Evolutionary conservation across 2,329 filamentous ascomycete species (phyloP), one percentile per base, ranked within the genome.

Genomic region (Nemania sp.): DNA sequence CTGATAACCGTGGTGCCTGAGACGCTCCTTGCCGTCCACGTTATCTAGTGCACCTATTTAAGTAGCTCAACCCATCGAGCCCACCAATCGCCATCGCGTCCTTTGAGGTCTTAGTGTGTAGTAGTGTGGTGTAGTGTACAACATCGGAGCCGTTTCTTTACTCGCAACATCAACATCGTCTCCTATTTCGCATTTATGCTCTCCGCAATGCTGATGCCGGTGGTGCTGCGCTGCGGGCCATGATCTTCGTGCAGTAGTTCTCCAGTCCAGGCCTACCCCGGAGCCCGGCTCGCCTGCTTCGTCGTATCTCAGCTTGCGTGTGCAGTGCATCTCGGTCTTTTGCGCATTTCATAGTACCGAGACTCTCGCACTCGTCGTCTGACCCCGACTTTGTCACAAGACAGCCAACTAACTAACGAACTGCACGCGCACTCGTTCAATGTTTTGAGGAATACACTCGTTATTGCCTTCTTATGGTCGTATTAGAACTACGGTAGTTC

Each of bases 341-440:
- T 34, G 34, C 30, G n/a, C 28, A 43, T 31, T 17, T 23, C 31
- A 37, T 22, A 26, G 28, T 26, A 22, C 17, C 43, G 24, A 17
- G n/a, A 6, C 23, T 15, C 24, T 26, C 12, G n/a, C n/a, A n/a
- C n/a, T n/a, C n/a, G n/a, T 44, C 37, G 31, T 52, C 43, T 33
- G n/a, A 23, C 34, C 20, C 20, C 39, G 15, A 28, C 19, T 39
- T 30, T 30, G 28, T 48, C 5, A 34, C 36, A 14, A 40, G 20
- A 20, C 20, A 41, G 24, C 22, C 17, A 26, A 19, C 20, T 33
- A 22, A 4, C n/a, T 22, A 20, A 37, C 14, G 2, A 7, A 37
- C 30, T n/a, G 36, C 28, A n/a, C 22, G n/a, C n/a, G n/a, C n/a
- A n/a, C n/a, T 54, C 33, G 40, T 22, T 49, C n/a, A 23, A 56